Conservation (phyloP, 192 early-diverging fungal genomes). For the Jimgerdemannia flammicorona region DNA sequence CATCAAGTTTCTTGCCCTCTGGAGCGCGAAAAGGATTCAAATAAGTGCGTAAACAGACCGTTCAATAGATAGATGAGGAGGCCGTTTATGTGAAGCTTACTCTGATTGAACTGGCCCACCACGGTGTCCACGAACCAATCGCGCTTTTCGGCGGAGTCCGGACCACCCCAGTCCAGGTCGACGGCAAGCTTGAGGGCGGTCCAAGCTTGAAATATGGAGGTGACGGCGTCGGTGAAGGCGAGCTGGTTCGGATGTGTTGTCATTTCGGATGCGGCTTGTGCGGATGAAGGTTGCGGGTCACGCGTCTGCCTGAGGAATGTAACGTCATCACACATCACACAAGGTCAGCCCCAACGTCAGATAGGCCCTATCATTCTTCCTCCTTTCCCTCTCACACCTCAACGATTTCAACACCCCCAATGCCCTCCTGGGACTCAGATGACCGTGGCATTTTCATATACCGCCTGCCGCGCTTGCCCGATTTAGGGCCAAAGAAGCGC, state of each 20-base stretch:
- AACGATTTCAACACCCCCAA: not conserved
- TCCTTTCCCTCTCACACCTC: not conserved
- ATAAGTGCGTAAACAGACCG: not conserved
- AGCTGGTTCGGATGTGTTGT: slow-evolving; percentile 41
- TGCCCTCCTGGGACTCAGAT: slow-evolving; percentile 2
- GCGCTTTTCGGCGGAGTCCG: slow-evolving; percentile 60
- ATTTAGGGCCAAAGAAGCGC: slow-evolving; percentile 31
- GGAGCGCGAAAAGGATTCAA: not conserved
- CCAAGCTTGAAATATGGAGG: slow-evolving; percentile 61
- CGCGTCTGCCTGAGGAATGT: no score
- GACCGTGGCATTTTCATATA: slow-evolving; percentile 28
- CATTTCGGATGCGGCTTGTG: slow-evolving; percentile 5
- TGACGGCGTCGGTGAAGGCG: slow-evolving; percentile 57
- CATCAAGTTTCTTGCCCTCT: slow-evolving; percentile 51
- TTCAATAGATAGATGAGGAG: not conserved
- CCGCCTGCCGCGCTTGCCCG: slow-evolving; percentile 29
- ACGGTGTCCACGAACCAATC: slow-evolving; percentile 64
- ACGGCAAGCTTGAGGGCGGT: slow-evolving; percentile 71
- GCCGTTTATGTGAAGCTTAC: slow-evolving; percentile 23
- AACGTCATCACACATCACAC: not conserved
- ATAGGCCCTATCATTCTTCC: not conserved
- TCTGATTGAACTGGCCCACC: slow-evolving; percentile 57
- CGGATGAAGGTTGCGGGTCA: not conserved
- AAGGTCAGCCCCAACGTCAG: not conserved
- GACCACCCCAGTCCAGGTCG: slow-evolving; percentile 68